Evolutionary conservation across 2,329 filamentous ascomycete species (phyloP), one percentile per base, ranked within the genome.

Genomic region (Botrytis hyacinthi): DNA sequence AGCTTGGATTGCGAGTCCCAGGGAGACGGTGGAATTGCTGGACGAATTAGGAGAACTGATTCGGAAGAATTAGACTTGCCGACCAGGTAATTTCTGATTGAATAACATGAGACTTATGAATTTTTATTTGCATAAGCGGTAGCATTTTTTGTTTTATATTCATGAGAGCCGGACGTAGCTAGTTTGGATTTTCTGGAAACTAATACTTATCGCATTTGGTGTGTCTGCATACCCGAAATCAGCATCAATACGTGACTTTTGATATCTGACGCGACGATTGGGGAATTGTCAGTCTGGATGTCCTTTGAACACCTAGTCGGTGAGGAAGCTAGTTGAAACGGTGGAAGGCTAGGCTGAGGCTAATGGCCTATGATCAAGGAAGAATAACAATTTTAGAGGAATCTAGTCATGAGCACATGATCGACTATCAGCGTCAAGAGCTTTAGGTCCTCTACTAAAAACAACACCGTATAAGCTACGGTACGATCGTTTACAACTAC

Each of bases 1-100:
- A 35, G 95, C 95, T 1, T 99, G 96, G 96, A 97, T 99, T 77
- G 95, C 96, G 1, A 98, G 90, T 80, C 96, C 96, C 0, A 86
- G 88, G 0, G 96, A 99, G 86, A 99, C 96, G 44, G 93, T 97
- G 57, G 90, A 93, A 78, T 83, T 98, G 79, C 83, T 99, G 75
- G 94, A 98, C 79, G 96, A 98, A 85, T 84, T 97, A 80, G 86
- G 86, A 0, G 86, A 85, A 68, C 80, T 93, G 71, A 78, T 81
- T 66, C 69, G 51, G 42, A 48, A 42, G 29, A 63, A 57, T 22
- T 46, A 72, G 29, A 22, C 3, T 10, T 10, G 29, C 18, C 3
- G 6, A 35, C 18, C 18, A 5, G 16, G 29, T 18, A 3, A 29
- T 42, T 10, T 68, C 18, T 32, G 48, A 22, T 42, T 10, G 48